Evolutionary conservation across 768 basidiomycete genomes (phyloP).

Genomic region (Termitomyces sp.): DNA sequence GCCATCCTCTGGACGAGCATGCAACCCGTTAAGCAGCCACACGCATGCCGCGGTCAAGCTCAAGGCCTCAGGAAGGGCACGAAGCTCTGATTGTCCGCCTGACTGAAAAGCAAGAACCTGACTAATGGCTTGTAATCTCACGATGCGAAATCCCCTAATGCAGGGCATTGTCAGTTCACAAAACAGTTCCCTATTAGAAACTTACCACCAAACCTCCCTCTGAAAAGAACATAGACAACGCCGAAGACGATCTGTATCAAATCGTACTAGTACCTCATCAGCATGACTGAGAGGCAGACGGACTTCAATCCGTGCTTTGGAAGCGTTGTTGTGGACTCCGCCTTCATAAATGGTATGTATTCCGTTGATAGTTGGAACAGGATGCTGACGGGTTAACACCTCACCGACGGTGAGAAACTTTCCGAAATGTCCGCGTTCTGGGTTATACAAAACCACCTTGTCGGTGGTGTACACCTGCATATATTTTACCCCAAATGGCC

Average conservation of each 20-base stretch:
- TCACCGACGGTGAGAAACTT: slow-evolving; percentile 9
- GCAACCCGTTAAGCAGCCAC: not conserved
- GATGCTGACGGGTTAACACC: slow-evolving; percentile 1
- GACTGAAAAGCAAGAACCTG: not conserved
- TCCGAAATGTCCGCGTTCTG: slow-evolving; percentile 2
- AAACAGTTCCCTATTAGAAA: no score
- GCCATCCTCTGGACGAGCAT: not conserved
- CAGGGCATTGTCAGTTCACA: no score
- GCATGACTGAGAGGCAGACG: slow-evolving; percentile 1
- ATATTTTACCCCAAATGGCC: slow-evolving; percentile 7
- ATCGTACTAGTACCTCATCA: not conserved
- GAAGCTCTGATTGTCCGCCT: not conserved
- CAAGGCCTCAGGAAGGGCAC: not conserved
- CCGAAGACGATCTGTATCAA: not conserved
- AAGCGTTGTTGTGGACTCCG: not conserved
- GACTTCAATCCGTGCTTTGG: slow-evolving; percentile 11
- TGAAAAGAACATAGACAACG: not conserved
- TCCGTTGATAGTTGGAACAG: not conserved
- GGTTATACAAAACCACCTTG: slow-evolving; percentile 10
- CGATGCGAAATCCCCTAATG: not conserved
- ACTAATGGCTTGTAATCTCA: not conserved
- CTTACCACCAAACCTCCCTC: not conserved
- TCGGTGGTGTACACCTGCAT: slow-evolving; percentile 17
- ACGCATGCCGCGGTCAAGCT: not conserved
- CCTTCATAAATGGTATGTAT: slow-evolving; percentile 8